phyloP scores from a whole-genome alignment of 2,329 filamentous ascomycete genomes.

The Chaetomium strumarium region DNA sequence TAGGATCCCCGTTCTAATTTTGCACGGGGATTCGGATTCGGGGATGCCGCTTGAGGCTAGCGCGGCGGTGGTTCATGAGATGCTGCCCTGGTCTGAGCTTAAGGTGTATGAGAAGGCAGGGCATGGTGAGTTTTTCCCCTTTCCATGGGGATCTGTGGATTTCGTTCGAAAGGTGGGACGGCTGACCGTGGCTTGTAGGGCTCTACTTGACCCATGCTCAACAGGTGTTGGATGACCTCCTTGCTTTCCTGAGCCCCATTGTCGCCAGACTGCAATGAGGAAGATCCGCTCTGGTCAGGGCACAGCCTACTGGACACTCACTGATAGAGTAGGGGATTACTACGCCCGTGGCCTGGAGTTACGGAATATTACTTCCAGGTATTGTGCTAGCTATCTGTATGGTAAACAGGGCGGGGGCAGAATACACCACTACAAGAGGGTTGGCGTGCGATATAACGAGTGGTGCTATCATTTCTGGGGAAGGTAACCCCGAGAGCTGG shows the following conservation, averaged over 20 bases:
- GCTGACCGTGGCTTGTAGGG: slow-evolving; percentile 1
- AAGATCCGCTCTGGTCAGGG: background rate
- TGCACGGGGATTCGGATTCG: slow-evolving; percentile 15
- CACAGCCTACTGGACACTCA: background rate
- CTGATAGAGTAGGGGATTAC: too few relatives aligned
- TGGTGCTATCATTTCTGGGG: too few relatives aligned
- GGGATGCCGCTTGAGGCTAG: slow-evolving; percentile 16
- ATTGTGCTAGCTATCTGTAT: too few relatives aligned
- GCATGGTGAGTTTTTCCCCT: slow-evolving; percentile 14
- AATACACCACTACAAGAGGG: too few relatives aligned
- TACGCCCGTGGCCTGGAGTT: too few relatives aligned
- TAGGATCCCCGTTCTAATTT: slow-evolving; percentile 9
- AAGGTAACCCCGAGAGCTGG: too few relatives aligned
- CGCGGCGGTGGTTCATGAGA: slow-evolving; percentile 1
- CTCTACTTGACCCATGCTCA: slow-evolving; percentile 15
- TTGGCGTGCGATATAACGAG: too few relatives aligned
- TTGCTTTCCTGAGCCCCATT: slow-evolving; percentile 5
- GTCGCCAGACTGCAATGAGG: background rate
- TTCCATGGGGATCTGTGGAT: too few relatives aligned
- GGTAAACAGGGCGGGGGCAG: too few relatives aligned
- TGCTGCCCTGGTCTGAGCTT: slow-evolving; percentile 14
- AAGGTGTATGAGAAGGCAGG: slow-evolving; percentile 17
- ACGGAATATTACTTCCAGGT: too few relatives aligned
- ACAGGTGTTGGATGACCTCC: slow-evolving; percentile 12
- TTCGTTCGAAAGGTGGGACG: background rate